phyloP scores from a whole-genome alignment of 352 stramenopile species.

The Pythium phragmitis region DNA sequence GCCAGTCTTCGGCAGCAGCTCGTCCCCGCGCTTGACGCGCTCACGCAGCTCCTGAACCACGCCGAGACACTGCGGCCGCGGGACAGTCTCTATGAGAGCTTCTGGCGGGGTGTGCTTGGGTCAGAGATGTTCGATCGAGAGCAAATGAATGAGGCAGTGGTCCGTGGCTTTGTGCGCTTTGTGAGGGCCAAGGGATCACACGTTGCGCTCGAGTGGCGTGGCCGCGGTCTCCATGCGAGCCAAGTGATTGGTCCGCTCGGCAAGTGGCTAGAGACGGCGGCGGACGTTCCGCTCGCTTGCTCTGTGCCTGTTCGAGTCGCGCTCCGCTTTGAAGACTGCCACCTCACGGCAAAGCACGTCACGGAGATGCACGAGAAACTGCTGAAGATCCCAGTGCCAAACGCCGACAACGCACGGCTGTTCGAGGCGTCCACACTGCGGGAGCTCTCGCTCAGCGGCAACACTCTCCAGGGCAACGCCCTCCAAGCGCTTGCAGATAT shows the following conservation, averaged over 20 bases:
- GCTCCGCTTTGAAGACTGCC: slow-evolving; percentile 9
- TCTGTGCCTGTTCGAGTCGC: neutral
- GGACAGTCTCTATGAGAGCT: neutral
- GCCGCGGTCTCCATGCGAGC: neutral
- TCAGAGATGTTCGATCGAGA: slow-evolving; percentile 1
- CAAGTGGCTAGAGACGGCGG: neutral
- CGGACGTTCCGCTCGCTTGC: neutral
- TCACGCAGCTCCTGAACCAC: neutral
- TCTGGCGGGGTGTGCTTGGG: slow-evolving; percentile 4
- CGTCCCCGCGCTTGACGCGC: neutral
- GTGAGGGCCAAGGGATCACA: neutral
- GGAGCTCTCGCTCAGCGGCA: slow-evolving; percentile 4
- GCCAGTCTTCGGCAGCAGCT: neutral
- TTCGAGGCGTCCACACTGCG: neutral
- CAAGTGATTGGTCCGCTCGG: neutral
- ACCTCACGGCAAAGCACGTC: neutral
- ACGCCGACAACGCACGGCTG: neutral
- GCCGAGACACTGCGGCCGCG: slow-evolving; percentile 1
- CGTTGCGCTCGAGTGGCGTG: slow-evolving; percentile 7
- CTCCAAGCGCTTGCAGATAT: neutral
- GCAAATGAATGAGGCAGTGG: neutral
- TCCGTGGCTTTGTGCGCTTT: neutral
- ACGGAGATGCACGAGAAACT: neutral
- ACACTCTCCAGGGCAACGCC: neutral
- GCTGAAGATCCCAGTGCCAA: neutral